These are phyloP conservation scores for Nemania diffusa DNA, from an alignment of 2,329 filamentous ascomycete species.

Conservation along the genomic window DNA sequence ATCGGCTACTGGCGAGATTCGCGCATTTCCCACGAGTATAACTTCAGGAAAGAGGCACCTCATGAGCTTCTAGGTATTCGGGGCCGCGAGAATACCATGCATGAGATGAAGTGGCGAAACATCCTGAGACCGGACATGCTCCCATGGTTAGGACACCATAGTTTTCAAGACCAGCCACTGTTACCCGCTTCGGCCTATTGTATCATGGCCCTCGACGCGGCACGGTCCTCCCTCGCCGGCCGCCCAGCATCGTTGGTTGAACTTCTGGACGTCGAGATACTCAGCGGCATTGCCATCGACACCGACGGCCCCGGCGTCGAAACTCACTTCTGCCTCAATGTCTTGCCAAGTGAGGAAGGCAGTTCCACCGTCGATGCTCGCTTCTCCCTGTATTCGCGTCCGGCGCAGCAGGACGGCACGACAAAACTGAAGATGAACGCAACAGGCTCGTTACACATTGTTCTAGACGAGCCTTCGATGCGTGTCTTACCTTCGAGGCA, in stretches of 20 bases:
- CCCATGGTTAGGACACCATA: conserved; percentile 55
- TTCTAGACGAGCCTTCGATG: conserved; percentile 45
- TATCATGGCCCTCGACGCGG: conserved; percentile 59
- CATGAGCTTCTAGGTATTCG: conserved; percentile 55
- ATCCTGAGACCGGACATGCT: conserved; percentile 53
- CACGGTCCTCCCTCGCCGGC: conserved; percentile 43
- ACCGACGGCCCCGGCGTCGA: conserved; percentile 51
- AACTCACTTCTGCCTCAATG: conserved; percentile 51
- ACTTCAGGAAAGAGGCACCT: conserved; percentile 43
- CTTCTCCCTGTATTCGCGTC: conserved; percentile 51
- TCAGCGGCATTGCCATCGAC: conserved; percentile 45
- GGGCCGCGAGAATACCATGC: conserved; percentile 50
- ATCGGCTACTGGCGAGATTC: conserved; percentile 57
- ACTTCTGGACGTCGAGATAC: conserved; percentile 44
- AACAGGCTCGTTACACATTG: conserved; percentile 48
- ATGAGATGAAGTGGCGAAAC: conserved; percentile 55
- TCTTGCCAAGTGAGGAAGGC: neutral
- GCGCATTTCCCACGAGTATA: conserved; percentile 55
- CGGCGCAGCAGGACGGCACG: conserved; percentile 44
- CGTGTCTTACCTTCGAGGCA: conserved; percentile 46
- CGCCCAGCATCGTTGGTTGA: conserved; percentile 44
- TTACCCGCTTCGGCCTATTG: conserved; percentile 61
- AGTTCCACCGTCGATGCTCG: conserved; percentile 45
- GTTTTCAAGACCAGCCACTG: conserved; percentile 57
- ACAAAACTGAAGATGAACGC: conserved; percentile 53